These are phyloP conservation scores for Luvunga scandens DNA, from an alignment of 345 rosid genomes.

Conservation along the genomic window DNA sequence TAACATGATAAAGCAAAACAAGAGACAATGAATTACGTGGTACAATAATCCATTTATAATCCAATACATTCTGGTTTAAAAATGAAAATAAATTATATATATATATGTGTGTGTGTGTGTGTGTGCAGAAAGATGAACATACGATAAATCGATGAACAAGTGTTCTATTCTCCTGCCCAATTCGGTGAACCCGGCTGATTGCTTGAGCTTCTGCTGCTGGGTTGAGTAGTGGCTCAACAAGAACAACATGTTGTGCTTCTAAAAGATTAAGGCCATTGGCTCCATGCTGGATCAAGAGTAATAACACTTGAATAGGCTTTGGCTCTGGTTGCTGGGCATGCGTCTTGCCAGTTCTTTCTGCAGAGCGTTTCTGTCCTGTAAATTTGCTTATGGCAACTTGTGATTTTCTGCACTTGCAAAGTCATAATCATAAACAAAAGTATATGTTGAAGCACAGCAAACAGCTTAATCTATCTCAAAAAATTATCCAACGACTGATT, in stretches of 20 bases:
- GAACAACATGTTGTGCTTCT: constrained; percentile 93
- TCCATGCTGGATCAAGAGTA: constrained; percentile 90
- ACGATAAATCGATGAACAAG: constrained; percentile 90
- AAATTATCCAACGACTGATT: background rate
- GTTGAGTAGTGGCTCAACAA: constrained; percentile 90
- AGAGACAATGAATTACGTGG: constrained; percentile 7
- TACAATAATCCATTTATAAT: background rate
- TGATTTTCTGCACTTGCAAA: constrained; percentile 63
- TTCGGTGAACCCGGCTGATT: constrained; percentile 86
- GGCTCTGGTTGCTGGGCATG: constrained; percentile 28
- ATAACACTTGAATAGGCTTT: constrained; percentile 59
- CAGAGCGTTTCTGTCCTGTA: constrained; percentile 42
- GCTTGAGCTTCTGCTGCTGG: constrained; percentile 99
- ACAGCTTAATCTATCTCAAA: background rate
- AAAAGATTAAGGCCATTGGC: constrained; percentile 96
- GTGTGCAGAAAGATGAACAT: constrained; percentile 33
- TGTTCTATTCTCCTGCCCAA: constrained; percentile 78
- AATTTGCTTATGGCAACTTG: constrained; percentile 79
- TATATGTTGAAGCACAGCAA: background rate
- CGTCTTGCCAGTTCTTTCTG: constrained; percentile 21
- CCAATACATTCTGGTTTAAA: background rate
- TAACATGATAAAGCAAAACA: constrained; percentile 22
- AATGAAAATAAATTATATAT: background rate
- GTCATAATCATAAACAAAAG: constrained; percentile 11
- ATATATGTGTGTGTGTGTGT: too few species aligned